A percentile compares a stretch with the other conserved stretches of the same genome.
phyloP scores from a whole-genome alignment of 2,329 filamentous ascomycete species.

The Aphanocladium album region DNA sequence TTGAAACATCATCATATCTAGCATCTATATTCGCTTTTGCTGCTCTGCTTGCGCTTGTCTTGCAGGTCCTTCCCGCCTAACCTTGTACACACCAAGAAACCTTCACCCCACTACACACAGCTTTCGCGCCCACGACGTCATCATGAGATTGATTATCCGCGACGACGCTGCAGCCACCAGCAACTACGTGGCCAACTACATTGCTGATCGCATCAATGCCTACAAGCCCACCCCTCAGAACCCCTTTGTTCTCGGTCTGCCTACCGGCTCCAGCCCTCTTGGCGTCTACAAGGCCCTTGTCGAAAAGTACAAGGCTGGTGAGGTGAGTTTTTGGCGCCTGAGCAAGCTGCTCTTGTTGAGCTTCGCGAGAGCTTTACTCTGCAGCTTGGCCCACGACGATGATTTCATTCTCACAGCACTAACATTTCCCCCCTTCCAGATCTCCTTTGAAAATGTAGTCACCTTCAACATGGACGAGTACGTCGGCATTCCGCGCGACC shows the following conservation, averaged over 20 bases:
- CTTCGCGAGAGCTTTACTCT: neutral
- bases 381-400: neutral
- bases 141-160: constrained; percentile 79
- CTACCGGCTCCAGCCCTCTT: constrained; percentile 77
- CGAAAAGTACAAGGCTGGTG: constrained; percentile 61
- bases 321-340: constrained; percentile 30
- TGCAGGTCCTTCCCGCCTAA: neutral
- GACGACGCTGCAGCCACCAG: constrained; percentile 65
- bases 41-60: neutral
- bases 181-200: constrained; percentile 74
- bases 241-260: constrained; percentile 78
- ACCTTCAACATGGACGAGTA: constrained; percentile 97
- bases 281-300: constrained; percentile 74
- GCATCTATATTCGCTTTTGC: neutral
- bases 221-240: constrained; percentile 67
- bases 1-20: neutral
- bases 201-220: constrained; percentile 73
- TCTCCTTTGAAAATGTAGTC: constrained; percentile 83
- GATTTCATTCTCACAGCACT: neutral
- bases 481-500: constrained; percentile 74
- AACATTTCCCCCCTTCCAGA: constrained; percentile 40
- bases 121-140: constrained; percentile 19
- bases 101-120: neutral
- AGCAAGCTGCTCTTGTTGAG: too few species aligned
- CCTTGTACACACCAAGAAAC: neutral